These are phyloP conservation scores for Aquilaria yunnanensis DNA, from an alignment of 345 rosid genomes.

Conservation along the genomic window DNA sequence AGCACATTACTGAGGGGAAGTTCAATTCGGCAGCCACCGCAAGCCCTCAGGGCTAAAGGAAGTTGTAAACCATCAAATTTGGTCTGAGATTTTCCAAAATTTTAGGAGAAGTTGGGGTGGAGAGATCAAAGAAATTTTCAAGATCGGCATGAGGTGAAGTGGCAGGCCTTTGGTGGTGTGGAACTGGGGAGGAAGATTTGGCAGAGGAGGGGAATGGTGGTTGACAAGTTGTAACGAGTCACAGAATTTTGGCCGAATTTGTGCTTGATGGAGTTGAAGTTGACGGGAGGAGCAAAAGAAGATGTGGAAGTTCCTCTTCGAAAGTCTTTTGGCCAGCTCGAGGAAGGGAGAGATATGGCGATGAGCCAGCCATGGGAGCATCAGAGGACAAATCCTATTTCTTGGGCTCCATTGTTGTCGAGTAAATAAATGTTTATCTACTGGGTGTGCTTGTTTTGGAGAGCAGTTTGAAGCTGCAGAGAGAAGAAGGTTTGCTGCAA, in stretches of 20 bases:
- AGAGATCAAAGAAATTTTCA: constrained; percentile 26
- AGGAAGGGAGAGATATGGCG: constrained; percentile 39
- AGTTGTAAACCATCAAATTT: constrained; percentile 26
- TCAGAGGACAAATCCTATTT: constrained; percentile 15
- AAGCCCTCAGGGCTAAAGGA: constrained; percentile 33
- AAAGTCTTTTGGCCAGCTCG: constrained; percentile 33
- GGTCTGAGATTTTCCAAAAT: constrained; percentile 19
- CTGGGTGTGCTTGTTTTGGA: too few relatives aligned
- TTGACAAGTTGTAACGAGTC: constrained; percentile 27
- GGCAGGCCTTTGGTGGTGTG: constrained; percentile 42
- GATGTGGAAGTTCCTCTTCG: constrained; percentile 19
- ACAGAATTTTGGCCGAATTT: constrained; percentile 8
- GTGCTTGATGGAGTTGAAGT: constrained; percentile 15
- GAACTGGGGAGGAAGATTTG: constrained; percentile 36
- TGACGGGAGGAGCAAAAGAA: constrained; percentile 31
- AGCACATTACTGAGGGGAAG: constrained; percentile 25
- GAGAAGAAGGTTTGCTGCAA: too few relatives aligned
- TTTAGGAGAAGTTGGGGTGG: constrained; percentile 13
- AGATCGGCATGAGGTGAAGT: constrained; percentile 24
- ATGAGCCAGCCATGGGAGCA: constrained; percentile 48
- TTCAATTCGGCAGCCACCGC: constrained; percentile 12
- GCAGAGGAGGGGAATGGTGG: constrained; percentile 24
- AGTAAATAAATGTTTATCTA: too few relatives aligned
- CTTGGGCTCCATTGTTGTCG: neutral
- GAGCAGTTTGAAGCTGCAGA: too few relatives aligned